These are phyloP conservation scores for Petrea volubilis DNA, from an alignment of 257 asterid species.

Conservation along the genomic window DNA sequence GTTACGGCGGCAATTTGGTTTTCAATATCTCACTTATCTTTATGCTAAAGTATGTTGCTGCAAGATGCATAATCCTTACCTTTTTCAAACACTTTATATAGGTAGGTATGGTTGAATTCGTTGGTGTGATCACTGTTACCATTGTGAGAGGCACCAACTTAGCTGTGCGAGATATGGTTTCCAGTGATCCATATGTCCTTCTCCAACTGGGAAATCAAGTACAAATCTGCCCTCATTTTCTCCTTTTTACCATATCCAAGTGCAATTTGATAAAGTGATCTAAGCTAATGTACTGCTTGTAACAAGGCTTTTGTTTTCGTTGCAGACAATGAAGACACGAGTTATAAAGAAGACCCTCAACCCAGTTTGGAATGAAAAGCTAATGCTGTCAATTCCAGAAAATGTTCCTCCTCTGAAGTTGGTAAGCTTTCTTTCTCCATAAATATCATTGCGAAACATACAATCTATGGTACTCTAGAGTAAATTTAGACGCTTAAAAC, in stretches of 20 bases:
- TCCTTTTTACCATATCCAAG: not conserved
- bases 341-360: slow-evolving; percentile 86
- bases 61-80: slow-evolving; percentile 20
- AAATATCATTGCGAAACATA: not conserved
- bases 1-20: not conserved
- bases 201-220: slow-evolving; percentile 87
- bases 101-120: slow-evolving; percentile 98
- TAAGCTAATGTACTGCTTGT: not conserved
- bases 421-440: slow-evolving; percentile 42
- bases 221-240: slow-evolving; percentile 18
- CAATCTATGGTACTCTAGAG: not conserved
- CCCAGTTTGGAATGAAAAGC: slow-evolving; percentile 91
- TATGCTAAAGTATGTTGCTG: not conserved
- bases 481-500: not conserved
- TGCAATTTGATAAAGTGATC: not conserved
- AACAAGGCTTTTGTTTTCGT: not conserved
- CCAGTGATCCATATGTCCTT: slow-evolving; percentile 90
- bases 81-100: slow-evolving; percentile 33
- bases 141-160: slow-evolving; percentile 85
- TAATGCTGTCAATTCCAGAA: slow-evolving; percentile 92
- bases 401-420: slow-evolving; percentile 76
- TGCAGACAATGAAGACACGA: slow-evolving; percentile 81
- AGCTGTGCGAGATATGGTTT: slow-evolving; percentile 84
- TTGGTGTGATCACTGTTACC: slow-evolving; percentile 81
- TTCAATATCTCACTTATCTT: not conserved